phyloP scores from a whole-genome alignment of 768 basidiomycete genomes.

The Nidularia sp. region DNA sequence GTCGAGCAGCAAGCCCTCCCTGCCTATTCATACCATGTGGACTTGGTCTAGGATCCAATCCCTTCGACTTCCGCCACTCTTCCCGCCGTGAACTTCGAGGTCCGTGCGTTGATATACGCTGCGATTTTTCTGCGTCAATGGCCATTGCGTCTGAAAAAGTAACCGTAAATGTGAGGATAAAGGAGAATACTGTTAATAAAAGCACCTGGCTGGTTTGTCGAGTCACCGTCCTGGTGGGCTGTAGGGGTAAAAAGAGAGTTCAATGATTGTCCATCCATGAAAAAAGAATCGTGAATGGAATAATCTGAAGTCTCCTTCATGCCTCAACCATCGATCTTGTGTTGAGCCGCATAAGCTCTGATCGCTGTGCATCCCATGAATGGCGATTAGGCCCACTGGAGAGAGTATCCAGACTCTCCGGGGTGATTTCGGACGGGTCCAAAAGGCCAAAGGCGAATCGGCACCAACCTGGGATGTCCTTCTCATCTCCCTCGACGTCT shows the following conservation, averaged over 20 bases:
- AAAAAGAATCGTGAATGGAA: slow-evolving; percentile 27
- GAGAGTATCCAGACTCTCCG: slow-evolving; percentile 40
- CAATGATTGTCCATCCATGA: slow-evolving; percentile 34
- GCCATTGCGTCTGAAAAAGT: slow-evolving; percentile 45
- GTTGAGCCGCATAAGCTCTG: background rate
- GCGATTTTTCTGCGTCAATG: slow-evolving; percentile 37
- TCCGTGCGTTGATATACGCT: slow-evolving; percentile 76
- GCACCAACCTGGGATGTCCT: slow-evolving; percentile 63
- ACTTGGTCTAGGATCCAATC: slow-evolving; percentile 49
- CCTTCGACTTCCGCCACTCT: slow-evolving; percentile 80
- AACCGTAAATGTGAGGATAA: slow-evolving; percentile 4
- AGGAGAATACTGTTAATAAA: background rate
- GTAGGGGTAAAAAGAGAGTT: slow-evolving; percentile 26
- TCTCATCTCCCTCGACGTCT: slow-evolving; percentile 26
- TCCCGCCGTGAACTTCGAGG: slow-evolving; percentile 73
- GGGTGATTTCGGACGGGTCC: slow-evolving; percentile 54
- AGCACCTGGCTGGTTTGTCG: slow-evolving; percentile 29
- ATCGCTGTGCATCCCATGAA: slow-evolving; percentile 4
- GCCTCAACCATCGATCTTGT: background rate
- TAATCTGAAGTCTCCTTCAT: slow-evolving; percentile 15
- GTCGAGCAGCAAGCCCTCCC: slow-evolving; percentile 52
- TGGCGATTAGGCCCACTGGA: slow-evolving; percentile 6
- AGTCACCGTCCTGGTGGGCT: slow-evolving; percentile 22
- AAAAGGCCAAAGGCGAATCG: slow-evolving; percentile 55
- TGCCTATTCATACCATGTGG: slow-evolving; percentile 63